Evolutionary conservation across 345 rosid species (phyloP).

Genomic region (Brassica carinata): DNA sequence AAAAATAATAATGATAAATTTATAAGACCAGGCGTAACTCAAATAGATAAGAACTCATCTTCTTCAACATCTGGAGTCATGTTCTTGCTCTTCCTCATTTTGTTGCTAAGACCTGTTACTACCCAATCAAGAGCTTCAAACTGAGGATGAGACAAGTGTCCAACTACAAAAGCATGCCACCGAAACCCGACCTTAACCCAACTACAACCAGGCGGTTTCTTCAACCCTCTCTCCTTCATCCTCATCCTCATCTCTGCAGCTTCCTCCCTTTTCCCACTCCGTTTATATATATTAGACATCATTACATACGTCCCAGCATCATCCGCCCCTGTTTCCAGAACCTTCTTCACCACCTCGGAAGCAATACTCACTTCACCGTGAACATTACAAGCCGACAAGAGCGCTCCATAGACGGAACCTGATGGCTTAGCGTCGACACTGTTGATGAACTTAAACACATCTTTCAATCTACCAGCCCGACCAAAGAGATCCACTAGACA

Average conservation of each 20-base stretch:
- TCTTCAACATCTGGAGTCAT: slow-evolving; percentile 10
- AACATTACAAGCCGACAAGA: slow-evolving; percentile 65
- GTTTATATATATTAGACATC: slow-evolving; percentile 65
- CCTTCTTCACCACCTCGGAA: slow-evolving; percentile 52
- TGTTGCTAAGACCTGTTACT: slow-evolving; percentile 46
- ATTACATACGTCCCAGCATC: slow-evolving; percentile 55
- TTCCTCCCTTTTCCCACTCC: slow-evolving; percentile 53
- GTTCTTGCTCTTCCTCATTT: slow-evolving; percentile 47
- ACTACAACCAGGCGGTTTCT: slow-evolving; percentile 80
- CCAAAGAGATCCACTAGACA: slow-evolving; percentile 72
- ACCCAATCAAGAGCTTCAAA: slow-evolving; percentile 42
- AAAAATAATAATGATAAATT: neutral
- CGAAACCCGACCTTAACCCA: slow-evolving; percentile 59
- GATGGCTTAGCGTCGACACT: slow-evolving; percentile 42
- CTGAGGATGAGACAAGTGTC: slow-evolving; percentile 54
- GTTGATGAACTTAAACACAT: slow-evolving; percentile 50
- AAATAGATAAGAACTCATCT: slow-evolving; percentile 22
- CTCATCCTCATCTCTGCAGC: slow-evolving; percentile 53
- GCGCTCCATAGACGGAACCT: slow-evolving; percentile 60
- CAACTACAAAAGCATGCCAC: slow-evolving; percentile 56
- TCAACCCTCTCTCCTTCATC: slow-evolving; percentile 68
- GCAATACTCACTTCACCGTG: slow-evolving; percentile 56
- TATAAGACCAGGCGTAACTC: slow-evolving; percentile 11
- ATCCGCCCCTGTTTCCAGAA: slow-evolving; percentile 53
- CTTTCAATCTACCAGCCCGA: slow-evolving; percentile 64